These are phyloP conservation scores for Ustilago nuda DNA, from an alignment of 1,284 basidiomycete genomes.

Conservation along the genomic window DNA sequence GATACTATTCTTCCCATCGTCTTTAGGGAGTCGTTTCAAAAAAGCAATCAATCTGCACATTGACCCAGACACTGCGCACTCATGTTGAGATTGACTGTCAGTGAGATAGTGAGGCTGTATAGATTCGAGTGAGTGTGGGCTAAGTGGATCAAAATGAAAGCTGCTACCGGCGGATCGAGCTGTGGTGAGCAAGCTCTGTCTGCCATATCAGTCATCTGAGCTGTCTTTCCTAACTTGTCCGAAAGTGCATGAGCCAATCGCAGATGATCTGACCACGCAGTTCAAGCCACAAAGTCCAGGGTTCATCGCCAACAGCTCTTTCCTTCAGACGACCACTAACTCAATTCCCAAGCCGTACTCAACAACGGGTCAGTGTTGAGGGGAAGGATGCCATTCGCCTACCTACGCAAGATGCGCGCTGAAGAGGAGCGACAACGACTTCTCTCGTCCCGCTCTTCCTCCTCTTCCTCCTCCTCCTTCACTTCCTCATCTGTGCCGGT, in stretches of 20 bases:
- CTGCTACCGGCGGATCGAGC: neutral
- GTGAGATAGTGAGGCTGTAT: neutral
- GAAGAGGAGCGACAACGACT: neutral
- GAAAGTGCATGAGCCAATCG: neutral
- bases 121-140: neutral
- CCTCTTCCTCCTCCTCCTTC: neutral
- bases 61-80: conserved; percentile 18
- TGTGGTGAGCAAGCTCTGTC: neutral
- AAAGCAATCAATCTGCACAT: conserved; percentile 54
- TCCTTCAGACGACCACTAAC: conserved; percentile 1
- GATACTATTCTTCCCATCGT: conserved; percentile 34
- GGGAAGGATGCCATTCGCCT: conserved; percentile 22
- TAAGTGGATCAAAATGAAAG: too few relatives aligned
- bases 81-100: neutral
- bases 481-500: neutral
- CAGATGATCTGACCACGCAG: neutral
- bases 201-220: too few relatives aligned
- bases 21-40: conserved; percentile 40
- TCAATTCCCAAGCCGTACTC: neutral
- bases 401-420: conserved; percentile 20
- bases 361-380: neutral
- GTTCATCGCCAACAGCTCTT: neutral
- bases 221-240: neutral
- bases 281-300: neutral
- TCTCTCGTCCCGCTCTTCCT: neutral